These are phyloP conservation scores for Meripilus lineatus DNA, from an alignment of 1,284 basidiomycete species.

Conservation along the genomic window DNA sequence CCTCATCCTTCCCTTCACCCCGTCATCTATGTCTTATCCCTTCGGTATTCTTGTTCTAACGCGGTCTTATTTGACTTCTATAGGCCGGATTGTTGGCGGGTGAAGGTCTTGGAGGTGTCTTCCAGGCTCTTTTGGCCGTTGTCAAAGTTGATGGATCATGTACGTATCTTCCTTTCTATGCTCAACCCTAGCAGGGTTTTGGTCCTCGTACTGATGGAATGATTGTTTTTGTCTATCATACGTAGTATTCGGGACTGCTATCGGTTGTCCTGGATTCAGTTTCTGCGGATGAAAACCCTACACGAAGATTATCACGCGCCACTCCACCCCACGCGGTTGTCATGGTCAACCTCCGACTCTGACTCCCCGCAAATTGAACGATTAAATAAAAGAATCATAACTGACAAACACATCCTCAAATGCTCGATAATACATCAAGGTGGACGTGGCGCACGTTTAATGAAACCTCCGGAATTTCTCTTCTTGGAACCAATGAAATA, in stretches of 20 bases:
- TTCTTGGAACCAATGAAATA: too few relatives aligned
- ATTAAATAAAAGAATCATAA: too few relatives aligned
- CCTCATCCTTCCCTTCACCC: conserved; percentile 14
- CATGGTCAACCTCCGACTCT: too few relatives aligned
- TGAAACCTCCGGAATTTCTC: too few relatives aligned
- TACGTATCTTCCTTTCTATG: conserved; percentile 18
- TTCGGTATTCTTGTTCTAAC: not conserved
- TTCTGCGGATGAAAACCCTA: conserved; percentile 39
- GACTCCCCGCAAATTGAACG: too few relatives aligned
- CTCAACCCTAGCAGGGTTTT: not conserved
- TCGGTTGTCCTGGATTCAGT: conserved; percentile 45
- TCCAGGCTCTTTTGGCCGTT: conserved; percentile 53
- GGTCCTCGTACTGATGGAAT: not conserved
- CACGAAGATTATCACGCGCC: too few relatives aligned
- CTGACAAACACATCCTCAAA: too few relatives aligned
- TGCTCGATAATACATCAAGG: too few relatives aligned
- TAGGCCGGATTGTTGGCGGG: conserved; percentile 56
- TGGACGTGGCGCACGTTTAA: too few relatives aligned
- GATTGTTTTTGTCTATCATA: conserved; percentile 4
- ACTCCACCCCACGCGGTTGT: too few relatives aligned
- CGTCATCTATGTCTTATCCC: too few relatives aligned
- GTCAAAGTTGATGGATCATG: conserved; percentile 45
- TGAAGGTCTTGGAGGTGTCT: conserved; percentile 66
- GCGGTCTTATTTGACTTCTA: conserved; percentile 2
- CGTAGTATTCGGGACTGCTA: conserved; percentile 40